Base-by-base conservation (phyloP, 1,284 basidiomycete genomes). In the Volvariella volvacea region DNA sequence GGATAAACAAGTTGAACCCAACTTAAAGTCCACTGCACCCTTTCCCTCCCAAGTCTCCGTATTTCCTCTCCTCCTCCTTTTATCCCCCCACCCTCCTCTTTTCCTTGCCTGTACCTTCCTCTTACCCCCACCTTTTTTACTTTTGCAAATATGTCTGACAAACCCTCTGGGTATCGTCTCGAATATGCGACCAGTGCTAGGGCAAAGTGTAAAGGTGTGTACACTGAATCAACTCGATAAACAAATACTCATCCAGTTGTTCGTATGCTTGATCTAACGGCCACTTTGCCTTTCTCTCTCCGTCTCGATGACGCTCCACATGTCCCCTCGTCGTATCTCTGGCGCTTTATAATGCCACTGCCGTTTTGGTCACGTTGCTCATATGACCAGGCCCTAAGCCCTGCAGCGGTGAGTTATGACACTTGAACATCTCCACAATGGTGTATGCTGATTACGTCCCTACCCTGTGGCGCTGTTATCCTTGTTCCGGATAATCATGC, bases 171-270 rank as follows among this genome's bases (percentile, higher is more conserved):
- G 50, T 91, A 91, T 65, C 78, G 88, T 54, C 66, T 92, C 42
- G 89, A 92, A 64, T 87, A 88, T 61, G 77, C 87, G 41, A 48
- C 65, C 32, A 78, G 75, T 46, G 68, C 66, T 48, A 75, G 90
- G 45, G 72, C 92, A 17, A 83, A 81, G 60, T 95, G 91, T 70
- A 92, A 89, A 71, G 91, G 91, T 85, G 47, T 46, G 73, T 63
- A 21, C 17, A 16, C 45, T 39, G 33, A 43, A 48, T 15, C 19
- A 41, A 39, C 41, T 43, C 43, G 43, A 51, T 42, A 37, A 41
- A 51, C 48, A 46, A 47, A 54, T 50, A 56, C 55, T 48, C n/a
- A n/a, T 39, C 25, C 6, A 6, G 25, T 12, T 28, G 6, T 6
- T 12, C 12, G 25, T 12, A 36, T 31, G n/a, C n/a, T 36, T 36